Base-by-base conservation (phyloP, 1,284 basidiomycete genomes). In the Takashimella koratensis region DNA sequence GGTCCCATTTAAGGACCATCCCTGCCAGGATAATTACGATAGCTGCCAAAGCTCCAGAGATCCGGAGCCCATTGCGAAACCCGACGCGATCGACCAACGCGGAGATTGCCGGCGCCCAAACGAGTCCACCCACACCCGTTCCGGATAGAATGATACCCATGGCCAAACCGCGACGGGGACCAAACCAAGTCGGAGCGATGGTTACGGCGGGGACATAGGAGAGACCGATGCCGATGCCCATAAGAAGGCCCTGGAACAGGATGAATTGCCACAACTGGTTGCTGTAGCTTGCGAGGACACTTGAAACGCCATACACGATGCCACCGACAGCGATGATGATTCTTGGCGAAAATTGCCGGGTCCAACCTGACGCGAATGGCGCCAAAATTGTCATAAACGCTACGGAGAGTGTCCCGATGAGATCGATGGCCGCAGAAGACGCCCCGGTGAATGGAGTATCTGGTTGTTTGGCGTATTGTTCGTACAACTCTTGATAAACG, bases 401-500 rank as follows among this genome's bases (percentile, higher is more conserved):
- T 11, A 59, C 65, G 2, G 57, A 27, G 13, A 68, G 57, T 1
- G 66, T 68, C n/a, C 66, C 66, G 30, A 68, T 67, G 5, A 68
- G 52, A 48, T 65, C 66, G 49, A 68, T 66, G 0, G 23, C 46
- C 4, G 62, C 65, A 3, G 63, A 55, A 0, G 57, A 50, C 3
- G 57, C 62, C 11, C 61, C 61, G 1, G 54, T 63, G 52, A 68
- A 68, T 1, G 66, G 66, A 4, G 42, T 66, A 43, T 54, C 27
- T 5, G 52, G 57, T 45, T 62, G 23, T 22, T 40, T 36, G 1
- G 60, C 45, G 54, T 65, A 58, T 25, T 44, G 19, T 49, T 66
- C 61, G 53, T 68, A 68, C 41, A 66, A 58, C n/a, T 65, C 66
- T 49, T 68, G 66, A 47, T 62, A 68, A n/a, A 66, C 62, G 21